These are phyloP conservation scores for Ophiocordyceps camponoti-leonardi DNA, from an alignment of 2,329 filamentous ascomycete genomes.

Conservation along the genomic window DNA sequence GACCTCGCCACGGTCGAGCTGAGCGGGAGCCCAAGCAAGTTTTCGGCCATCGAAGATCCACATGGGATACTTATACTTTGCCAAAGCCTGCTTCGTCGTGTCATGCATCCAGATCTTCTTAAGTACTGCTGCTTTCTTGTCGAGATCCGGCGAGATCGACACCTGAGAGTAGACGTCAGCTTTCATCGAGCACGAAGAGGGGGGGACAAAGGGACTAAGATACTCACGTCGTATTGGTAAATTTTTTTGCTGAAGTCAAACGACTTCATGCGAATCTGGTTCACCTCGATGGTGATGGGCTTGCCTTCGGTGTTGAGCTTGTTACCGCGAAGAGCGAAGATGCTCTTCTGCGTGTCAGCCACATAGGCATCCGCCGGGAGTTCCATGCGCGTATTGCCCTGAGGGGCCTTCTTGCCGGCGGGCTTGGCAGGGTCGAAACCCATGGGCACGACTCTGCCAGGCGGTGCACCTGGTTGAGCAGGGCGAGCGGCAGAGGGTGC, in stretches of 20 bases:
- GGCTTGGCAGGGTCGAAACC: constrained; percentile 27
- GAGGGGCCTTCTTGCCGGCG: constrained; percentile 8
- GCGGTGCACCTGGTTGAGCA: constrained; percentile 3
- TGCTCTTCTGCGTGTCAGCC: constrained; percentile 14
- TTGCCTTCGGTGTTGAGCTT: constrained; percentile 40
- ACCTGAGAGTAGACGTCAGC: constrained; percentile 29
- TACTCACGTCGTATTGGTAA: constrained; percentile 71
- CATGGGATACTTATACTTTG: constrained; percentile 20
- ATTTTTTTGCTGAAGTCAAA: constrained; percentile 43
- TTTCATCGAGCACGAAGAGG: constrained; percentile 3
- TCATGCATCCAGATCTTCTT: constrained; percentile 61
- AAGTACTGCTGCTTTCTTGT: constrained; percentile 46
- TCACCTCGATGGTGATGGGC: constrained; percentile 40
- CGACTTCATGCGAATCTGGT: constrained; percentile 53
- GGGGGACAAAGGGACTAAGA: not conserved
- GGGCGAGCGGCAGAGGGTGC: constrained; percentile 3
- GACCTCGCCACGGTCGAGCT: constrained; percentile 28
- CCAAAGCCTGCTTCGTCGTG: constrained; percentile 36
- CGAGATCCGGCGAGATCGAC: constrained; percentile 40
- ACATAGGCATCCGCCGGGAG: constrained; percentile 39
- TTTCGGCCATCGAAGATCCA: constrained; percentile 75
- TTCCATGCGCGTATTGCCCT: constrained; percentile 33
- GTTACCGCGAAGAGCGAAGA: constrained; percentile 16
- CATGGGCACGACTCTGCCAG: constrained; percentile 12
- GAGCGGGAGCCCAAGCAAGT: constrained; percentile 53